A percentile compares a stretch with the other conserved stretches of the same genome.
phyloP scores from a whole-genome alignment of 2,329 filamentous ascomycete genomes.

The Fusarium sp. region DNA sequence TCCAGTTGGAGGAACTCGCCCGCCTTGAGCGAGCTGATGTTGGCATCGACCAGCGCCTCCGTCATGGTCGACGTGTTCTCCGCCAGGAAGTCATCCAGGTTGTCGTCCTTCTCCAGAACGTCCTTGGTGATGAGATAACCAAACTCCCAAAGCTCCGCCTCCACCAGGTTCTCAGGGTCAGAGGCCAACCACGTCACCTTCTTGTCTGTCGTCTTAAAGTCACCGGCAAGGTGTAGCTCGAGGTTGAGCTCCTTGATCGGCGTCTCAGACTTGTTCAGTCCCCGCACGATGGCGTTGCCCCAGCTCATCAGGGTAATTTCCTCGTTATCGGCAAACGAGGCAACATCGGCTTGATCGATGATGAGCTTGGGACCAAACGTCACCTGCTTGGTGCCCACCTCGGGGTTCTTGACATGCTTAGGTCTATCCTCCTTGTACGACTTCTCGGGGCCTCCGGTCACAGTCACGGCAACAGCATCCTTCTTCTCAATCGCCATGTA shows the following conservation, averaged over 20 bases:
- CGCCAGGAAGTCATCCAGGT: conserved; percentile 85
- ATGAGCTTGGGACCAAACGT: conserved; percentile 79
- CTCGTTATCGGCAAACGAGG: conserved; percentile 83
- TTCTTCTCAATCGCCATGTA: conserved; percentile 79
- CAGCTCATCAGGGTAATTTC: conserved; percentile 97
- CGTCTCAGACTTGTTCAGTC: conserved; percentile 63
- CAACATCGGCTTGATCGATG: conserved; percentile 88
- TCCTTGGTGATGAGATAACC: conserved; percentile 97
- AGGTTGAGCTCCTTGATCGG: conserved; percentile 78
- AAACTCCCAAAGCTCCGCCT: conserved; percentile 91
- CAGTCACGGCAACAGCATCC: conserved; percentile 75
- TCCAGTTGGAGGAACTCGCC: conserved; percentile 97
- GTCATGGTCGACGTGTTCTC: conserved; percentile 79
- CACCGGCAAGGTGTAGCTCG: conserved; percentile 90
- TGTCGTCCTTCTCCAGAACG: conserved; percentile 88
- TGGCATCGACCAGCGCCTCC: conserved; percentile 82
- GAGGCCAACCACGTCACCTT: conserved; percentile 94
- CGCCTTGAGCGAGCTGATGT: conserved; percentile 80
- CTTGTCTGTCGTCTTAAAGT: conserved; percentile 95
- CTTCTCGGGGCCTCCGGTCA: conserved; percentile 73
- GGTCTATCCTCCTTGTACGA: conserved; percentile 79
- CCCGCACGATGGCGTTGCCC: conserved; percentile 87
- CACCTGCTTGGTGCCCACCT: conserved; percentile 87
- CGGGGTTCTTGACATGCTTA: conserved; percentile 89
- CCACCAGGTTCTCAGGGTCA: conserved; percentile 79